Percentiles rank a stretch among this genome's conserved stretches.
Conservation (phyloP, 805 yeast species). For the Candida awuae region DNA sequence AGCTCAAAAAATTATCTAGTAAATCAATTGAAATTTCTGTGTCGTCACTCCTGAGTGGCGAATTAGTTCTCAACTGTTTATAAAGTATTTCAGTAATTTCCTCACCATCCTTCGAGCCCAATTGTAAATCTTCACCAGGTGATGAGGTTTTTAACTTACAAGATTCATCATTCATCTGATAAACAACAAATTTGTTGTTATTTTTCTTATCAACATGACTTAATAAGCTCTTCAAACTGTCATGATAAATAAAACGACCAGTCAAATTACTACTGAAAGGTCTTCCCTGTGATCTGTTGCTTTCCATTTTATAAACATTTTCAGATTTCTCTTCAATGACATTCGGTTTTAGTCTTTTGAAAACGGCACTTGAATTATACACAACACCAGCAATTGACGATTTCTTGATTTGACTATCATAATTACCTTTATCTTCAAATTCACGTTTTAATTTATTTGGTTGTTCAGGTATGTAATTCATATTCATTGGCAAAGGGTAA, state of each 20-base stretch:
- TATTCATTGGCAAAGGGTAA: background rate
- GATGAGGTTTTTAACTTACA: background rate
- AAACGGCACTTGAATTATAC: constrained; percentile 22
- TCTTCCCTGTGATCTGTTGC: constrained; percentile 28
- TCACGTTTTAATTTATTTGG: background rate
- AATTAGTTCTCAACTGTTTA: background rate
- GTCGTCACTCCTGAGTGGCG: background rate
- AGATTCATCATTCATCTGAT: constrained; percentile 12
- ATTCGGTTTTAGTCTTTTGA: constrained; percentile 18
- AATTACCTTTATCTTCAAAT: background rate
- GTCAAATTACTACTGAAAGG: constrained; percentile 26
- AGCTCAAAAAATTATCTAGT: constrained; percentile 8
- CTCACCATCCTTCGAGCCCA: background rate
- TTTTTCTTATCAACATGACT: constrained; percentile 21
- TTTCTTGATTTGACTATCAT: constrained; percentile 2
- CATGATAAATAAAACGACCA: constrained; percentile 26
- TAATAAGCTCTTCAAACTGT: constrained; percentile 18
- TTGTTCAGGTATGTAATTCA: background rate
- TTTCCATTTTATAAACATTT: constrained; percentile 1
- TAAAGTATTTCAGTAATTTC: constrained; percentile 1
- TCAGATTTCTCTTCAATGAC: constrained; percentile 6
- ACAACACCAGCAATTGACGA: constrained; percentile 22
- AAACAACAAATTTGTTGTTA: constrained; percentile 15
- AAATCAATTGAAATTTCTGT: constrained; percentile 2
- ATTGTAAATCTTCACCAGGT: background rate